phyloP scores from a whole-genome alignment of 352 stramenopile species.

The Globisporangium radiosum region DNA sequence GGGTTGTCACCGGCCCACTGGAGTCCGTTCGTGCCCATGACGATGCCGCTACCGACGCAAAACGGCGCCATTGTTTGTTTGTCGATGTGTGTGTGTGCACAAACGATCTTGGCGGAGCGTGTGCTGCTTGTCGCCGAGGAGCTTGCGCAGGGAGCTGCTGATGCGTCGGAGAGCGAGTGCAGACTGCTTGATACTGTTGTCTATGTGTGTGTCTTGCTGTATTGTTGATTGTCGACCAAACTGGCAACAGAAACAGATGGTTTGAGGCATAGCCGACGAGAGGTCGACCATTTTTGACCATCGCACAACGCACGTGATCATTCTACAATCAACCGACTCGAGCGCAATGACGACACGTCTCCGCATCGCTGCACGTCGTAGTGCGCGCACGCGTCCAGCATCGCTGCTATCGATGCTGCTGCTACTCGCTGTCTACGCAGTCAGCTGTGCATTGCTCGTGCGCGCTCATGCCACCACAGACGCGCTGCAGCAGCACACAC shows the following conservation, averaged over 20 bases:
- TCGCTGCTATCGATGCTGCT: not conserved
- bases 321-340: no score
- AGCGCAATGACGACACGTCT: not conserved
- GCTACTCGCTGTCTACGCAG: constrained; percentile 13
- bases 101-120: no score
- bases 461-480: not conserved
- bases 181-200: no score
- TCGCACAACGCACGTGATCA: no score
- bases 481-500: constrained; percentile 3
- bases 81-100: constrained; percentile 1
- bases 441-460: constrained; percentile 5
- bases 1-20: constrained; percentile 36
- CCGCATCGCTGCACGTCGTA: not conserved
- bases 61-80: constrained; percentile 25
- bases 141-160: no score
- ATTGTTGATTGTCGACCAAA: no score
- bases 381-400: not conserved
- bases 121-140: no score
- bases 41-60: constrained; percentile 54
- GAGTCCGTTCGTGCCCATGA: constrained; percentile 56
- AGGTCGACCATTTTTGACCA: no score
- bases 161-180: no score
- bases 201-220: no score
- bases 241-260: no score
- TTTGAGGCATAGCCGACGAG: no score